Evolutionary conservation across 1,284 basidiomycete genomes (phyloP).

Genomic region (Macrocybe sp.): DNA sequence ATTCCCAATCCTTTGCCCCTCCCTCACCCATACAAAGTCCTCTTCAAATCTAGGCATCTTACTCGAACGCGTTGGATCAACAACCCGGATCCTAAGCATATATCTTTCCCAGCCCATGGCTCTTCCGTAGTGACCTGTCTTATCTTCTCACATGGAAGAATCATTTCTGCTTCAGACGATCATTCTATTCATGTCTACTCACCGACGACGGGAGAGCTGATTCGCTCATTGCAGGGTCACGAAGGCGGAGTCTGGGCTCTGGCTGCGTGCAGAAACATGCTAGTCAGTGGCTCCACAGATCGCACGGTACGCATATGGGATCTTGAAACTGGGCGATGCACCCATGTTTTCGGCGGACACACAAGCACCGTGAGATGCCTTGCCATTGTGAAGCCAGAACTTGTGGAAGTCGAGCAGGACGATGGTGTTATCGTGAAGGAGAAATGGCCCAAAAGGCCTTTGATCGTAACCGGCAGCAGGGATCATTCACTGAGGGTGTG

Average conservation of each 20-base stretch:
- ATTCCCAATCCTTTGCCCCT: conserved; percentile 47
- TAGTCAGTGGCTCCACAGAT: conserved; percentile 93
- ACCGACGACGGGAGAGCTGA: conserved; percentile 71
- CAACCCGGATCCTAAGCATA: conserved; percentile 68
- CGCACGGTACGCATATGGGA: conserved; percentile 94
- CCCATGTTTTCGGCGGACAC: conserved; percentile 90
- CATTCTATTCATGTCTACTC: conserved; percentile 92
- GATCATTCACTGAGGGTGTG: conserved; percentile 90
- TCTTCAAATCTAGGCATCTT: conserved; percentile 82
- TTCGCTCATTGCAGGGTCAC: conserved; percentile 79
- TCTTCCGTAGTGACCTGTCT: conserved; percentile 91
- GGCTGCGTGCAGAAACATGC: conserved; percentile 75
- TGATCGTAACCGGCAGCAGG: conserved; percentile 92
- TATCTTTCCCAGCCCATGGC: conserved; percentile 83
- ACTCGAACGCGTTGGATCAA: conserved; percentile 75
- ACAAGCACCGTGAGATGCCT: conserved; percentile 90
- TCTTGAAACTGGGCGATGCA: conserved; percentile 71
- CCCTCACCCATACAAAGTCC: conserved; percentile 80
- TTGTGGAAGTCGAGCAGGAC: conserved; percentile 65
- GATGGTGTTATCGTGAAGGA: conserved; percentile 55
- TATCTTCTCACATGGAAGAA: conserved; percentile 88
- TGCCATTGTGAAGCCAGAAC: conserved; percentile 86
- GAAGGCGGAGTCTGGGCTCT: conserved; percentile 96
- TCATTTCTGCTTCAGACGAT: conserved; percentile 93
- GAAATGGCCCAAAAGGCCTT: conserved; percentile 79